Base-by-base conservation (phyloP, 208 protist genomes). In the Acanthamoeba triangularis region DNA sequence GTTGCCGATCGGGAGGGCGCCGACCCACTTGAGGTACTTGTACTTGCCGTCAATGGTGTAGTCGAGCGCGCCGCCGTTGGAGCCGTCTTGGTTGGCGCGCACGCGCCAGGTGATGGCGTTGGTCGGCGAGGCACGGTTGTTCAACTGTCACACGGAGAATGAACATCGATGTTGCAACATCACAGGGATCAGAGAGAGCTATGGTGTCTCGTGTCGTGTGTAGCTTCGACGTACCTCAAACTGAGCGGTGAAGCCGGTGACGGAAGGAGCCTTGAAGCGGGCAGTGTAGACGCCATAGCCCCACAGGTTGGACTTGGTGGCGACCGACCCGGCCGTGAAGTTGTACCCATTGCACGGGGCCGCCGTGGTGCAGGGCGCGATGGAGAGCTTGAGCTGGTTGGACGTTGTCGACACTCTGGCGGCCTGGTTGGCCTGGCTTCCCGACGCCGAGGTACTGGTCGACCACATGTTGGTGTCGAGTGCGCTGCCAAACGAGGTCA, bases 1-100 rank as follows among this genome's bases (percentile, higher is more conserved):
- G 41, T 52, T 54, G 37, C 74, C 74, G 18, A 52, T 13, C 11
- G 37, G 0, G 74, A 41, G 74, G 20, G 10, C n/a, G 63, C 63
- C 63, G 74, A 82, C 10, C 74, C 74, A 82, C 37, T 52, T 52
- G 37, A 82, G 74, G 20, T 82, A 82, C 74, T 82, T 41, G 74
- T 41, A 82, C 37, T 5, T 30, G 16, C 74, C 41, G 74, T 41
- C 8, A 23, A 52, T 82, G 74, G 47, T 13, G 37, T 52, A 82
- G 74, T 82, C 33, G 13, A 41, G 41, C 18, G 74, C n/a, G 41
- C 74, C 74, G 41, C 74, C 74, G 67, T 76, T 28, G 11, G 56
- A 8, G 20, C 18, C 13, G 56, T 18, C 56, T 18, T 72, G 63
- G 63, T 72, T 72, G 63, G 63, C 63, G 63, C 63, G 63, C 10